Base-by-base conservation (phyloP, 345 rosid genomes). In the Crucihimalaya himalaica region DNA sequence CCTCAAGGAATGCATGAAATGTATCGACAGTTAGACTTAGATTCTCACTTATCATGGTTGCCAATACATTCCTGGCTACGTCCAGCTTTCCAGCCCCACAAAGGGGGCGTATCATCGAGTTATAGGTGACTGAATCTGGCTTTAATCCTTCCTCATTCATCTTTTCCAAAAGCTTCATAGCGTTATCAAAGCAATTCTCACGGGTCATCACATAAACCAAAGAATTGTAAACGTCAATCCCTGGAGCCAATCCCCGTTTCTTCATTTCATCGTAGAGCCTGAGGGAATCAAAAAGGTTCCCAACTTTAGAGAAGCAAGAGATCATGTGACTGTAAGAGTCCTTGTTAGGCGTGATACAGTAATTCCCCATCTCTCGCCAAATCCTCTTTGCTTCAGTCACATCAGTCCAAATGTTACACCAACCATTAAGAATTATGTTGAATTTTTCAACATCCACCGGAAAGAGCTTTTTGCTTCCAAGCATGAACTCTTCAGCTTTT, bases 401-500 rank as follows among this genome's bases (percentile, higher is more conserved):
- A 53, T 94, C 91, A 5, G 82, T 80, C 68, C 69, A 80, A 60
- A 86, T 71, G 67, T 85, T 89, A 76, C 96, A 89, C 96, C 97
- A 91, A 42, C 91, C 96, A 63, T 82, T 80, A 18, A 93, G 89
- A 76, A 89, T 84, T 57, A 93, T 78, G 80, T 91, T 91, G 78
- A 89, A 93, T 56, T 87, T 83, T 12, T 82, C 81, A 20, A 82
- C 76, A 21, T 72, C 84, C 69, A 93, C 21, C 0, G 96, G 96
- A 77, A 91, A 89, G 54, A 91, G 81, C 83, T 87, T 89, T 83
- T 87, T 89, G 70, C 83, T 94, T 39, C 64, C 73, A 65, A 94
- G 84, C 98, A 91, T 88, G 71, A 86, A 87, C 82, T 94, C 96
- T 79, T 91, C 93, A n/a, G 97, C 97, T 78, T 94, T 91, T 77